Evolutionary conservation across 208 protist genomes (phyloP).

Genomic region (Borovskyia barvae): DNA sequence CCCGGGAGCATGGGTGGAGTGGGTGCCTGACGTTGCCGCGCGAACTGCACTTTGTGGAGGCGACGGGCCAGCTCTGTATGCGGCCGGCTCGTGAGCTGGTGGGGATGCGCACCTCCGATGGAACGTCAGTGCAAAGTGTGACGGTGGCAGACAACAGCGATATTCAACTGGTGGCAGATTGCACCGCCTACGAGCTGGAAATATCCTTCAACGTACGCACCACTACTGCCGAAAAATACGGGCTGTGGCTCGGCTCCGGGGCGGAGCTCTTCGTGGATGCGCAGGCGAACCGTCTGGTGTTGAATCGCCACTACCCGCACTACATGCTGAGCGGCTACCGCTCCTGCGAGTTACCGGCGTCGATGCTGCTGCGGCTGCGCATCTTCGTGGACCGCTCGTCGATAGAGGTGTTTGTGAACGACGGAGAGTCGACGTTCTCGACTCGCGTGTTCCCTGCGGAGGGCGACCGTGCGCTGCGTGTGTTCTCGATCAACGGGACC

Average conservation of each 20-base stretch:
- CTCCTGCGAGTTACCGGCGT: conserved; percentile 32
- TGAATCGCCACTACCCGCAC: conserved; percentile 63
- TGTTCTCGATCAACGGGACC: conserved; percentile 41
- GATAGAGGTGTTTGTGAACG: conserved; percentile 61
- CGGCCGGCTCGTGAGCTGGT: conserved; percentile 39
- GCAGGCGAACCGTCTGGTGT: conserved; percentile 41
- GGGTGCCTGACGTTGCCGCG: conserved; percentile 33
- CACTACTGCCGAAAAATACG: conserved; percentile 53
- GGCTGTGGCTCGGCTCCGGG: conserved; percentile 50
- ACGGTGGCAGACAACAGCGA: conserved; percentile 19
- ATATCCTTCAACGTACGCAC: conserved; percentile 33
- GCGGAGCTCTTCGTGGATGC: conserved; percentile 48
- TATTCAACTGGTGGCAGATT: conserved; percentile 16
- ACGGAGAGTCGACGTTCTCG: conserved; percentile 36
- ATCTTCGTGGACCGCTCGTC: conserved; percentile 53
- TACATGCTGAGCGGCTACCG: conserved; percentile 53
- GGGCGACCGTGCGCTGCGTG: conserved; percentile 28
- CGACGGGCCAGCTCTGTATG: conserved; percentile 20
- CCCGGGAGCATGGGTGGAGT: conserved; percentile 32
- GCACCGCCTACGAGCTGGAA: conserved; percentile 40
- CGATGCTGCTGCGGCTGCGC: conserved; percentile 36
- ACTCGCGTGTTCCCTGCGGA: conserved; percentile 44
- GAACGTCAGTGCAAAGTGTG: conserved; percentile 5
- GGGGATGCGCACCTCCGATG: conserved; percentile 20
- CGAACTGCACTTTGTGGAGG: conserved; percentile 26